A percentile compares a stretch with the other conserved stretches of the same genome.
Evolutionary conservation across 352 stramenopile genomes (phyloP).

Genomic region (Phytophthora citrophthora): DNA sequence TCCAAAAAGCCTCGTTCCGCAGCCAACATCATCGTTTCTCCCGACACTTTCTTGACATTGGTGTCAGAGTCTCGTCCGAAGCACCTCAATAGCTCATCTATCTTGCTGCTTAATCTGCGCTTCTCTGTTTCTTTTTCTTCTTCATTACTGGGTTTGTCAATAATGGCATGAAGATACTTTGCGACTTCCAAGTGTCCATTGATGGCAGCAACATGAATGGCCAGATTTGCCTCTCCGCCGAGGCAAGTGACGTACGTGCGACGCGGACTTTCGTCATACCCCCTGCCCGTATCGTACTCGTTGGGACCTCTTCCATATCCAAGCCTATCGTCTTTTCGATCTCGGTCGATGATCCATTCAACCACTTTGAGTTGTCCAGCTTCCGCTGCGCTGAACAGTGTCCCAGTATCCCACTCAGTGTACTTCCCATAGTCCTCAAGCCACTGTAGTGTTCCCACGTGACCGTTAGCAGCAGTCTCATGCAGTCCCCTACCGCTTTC

Average conservation of each 20-base stretch:
- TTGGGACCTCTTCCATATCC: constrained; percentile 3
- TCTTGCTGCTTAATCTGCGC: constrained; percentile 1
- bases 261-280: neutral
- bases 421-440: constrained; percentile 5
- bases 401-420: constrained; percentile 1
- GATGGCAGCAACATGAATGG: constrained; percentile 21
- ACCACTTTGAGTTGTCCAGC: constrained; percentile 14
- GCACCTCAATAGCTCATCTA: neutral
- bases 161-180: constrained; percentile 11
- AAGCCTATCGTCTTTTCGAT: constrained; percentile 1
- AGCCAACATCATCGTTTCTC: constrained; percentile 19
- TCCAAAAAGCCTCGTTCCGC: constrained; percentile 20
- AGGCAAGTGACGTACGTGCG: constrained; percentile 5
- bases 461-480: constrained; percentile 9
- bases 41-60: constrained; percentile 1
- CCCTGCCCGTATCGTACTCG: constrained; percentile 8
- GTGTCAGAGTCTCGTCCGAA: neutral
- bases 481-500: neutral
- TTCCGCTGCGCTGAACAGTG: constrained; percentile 16
- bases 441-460: constrained; percentile 11
- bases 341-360: constrained; percentile 16
- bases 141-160: neutral
- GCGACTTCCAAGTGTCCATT: constrained; percentile 26
- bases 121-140: constrained; percentile 4
- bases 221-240: constrained; percentile 17